Base-by-base conservation (phyloP, 305 asterid species). In the Solanum hybrid region DNA sequence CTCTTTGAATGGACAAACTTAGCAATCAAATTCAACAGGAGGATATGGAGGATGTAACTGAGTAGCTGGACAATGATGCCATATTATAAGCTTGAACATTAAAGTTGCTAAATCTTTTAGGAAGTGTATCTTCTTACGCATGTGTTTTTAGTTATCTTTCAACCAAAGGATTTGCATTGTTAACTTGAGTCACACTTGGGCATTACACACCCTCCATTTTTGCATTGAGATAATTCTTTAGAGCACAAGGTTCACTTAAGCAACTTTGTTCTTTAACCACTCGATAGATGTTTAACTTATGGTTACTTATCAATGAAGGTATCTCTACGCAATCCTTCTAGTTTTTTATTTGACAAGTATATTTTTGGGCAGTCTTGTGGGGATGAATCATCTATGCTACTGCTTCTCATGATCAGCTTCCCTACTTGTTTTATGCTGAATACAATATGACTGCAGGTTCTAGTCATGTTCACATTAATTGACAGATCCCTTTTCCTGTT, bases 401-500 rank as follows among this genome's bases (percentile, higher is more conserved):
- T 84, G 75, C 40, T 29, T 29, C 69, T 84, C 42, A 31, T 84
- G 87, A 46, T 51, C 75, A 51, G 87, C 42, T 51, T 22, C 87
- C 29, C 4, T 84, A 31, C 31, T 84, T 31, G 42, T 51, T 31
- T 84, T 84, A 17, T 17, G 2, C 42, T 31, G 73, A 22, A 84
- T 29, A 51, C 27, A 35, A 76, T 76, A 71, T 85, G 34, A 51
- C 75, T 51, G 87, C 40, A 46, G 86, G 78, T 86, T 34, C 31
- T 27, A 31, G 82, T 72, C 87, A 76, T 51, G 34, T 81, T 79
- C 56, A 77, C 46, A 87, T 87, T 93, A 81, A 75, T 87, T 91
- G 89, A 92, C 86, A 84, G 60, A 66, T 80, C 69, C 89, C 35
- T 89, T 91, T 92, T 75, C 77, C 51, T 88, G 27, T 88, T 95